Base-by-base conservation (phyloP, 2,329 filamentous ascomycete species). In the Colletotrichum gloeosporioides region DNA sequence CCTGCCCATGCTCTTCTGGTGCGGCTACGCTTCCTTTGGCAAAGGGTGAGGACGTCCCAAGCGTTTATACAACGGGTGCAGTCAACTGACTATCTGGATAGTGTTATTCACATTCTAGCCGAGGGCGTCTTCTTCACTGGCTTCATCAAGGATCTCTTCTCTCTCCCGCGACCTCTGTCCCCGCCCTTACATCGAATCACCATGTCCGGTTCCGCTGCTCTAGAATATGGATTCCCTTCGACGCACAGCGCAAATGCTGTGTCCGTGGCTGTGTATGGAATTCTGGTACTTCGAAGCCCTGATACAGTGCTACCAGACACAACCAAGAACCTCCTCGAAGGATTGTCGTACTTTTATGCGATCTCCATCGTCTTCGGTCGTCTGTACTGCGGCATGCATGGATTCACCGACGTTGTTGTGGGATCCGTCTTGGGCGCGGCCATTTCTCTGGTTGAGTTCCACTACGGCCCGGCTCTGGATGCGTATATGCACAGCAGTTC, bases 311-410 rank as follows among this genome's bases (percentile, higher is more conserved):
- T 95, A 75, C 86, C 90, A 36, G 86, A 91, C 4, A 86, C 90
- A 22, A 89, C 91, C 2, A 93, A 91, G 79, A 77, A 93, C 5
- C 85, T 89, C 6, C 87, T 98, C 31, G 94, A 97, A 82, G 84
- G 86, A 7, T 84, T 95, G 8, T 93, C 94, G 55, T 98, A 97
- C 84, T 93, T 95, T 80, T 99, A 99, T 83, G 95, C 95, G 39
- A 86, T 92, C 15, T 98, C 96, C 31, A 99, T 99, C 82, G 91
- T 98, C 55, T 88, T 99, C 77, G 97, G 97, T 8, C 93, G 97
- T 25, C 88, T 99, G 44, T 99, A 99, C 87, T 99, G 97, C 82
- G 97, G 97, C 77, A 99, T 99, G 97, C 97, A 99, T 85, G 97
- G 97, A 13, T 98, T 99, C 85, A 89, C 97, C 59, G 97, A 99